Percentiles rank a stretch among this genome's conserved stretches.
Evolutionary conservation across 2,329 filamentous ascomycete genomes (phyloP).

Genomic region (Corniculantispora saksenae): DNA sequence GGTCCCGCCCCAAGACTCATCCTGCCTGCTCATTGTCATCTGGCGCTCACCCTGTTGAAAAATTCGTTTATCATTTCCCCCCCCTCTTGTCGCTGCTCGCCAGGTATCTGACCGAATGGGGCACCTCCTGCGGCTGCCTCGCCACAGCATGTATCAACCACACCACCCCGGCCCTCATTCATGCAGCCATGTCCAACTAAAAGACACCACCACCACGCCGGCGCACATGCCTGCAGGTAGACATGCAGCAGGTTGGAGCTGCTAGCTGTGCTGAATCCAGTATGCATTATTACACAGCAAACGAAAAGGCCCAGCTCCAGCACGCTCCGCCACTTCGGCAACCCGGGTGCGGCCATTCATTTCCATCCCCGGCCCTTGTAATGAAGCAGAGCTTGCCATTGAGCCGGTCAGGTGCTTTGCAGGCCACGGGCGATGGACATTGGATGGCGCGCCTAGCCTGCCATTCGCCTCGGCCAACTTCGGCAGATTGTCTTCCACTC

Average conservation of each 20-base stretch:
- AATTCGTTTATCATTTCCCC: neutral
- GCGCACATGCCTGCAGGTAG: neutral
- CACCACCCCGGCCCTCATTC: slow-evolving; percentile 1
- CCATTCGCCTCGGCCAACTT: too few relatives aligned
- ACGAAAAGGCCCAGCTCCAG: neutral
- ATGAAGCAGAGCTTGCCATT: neutral
- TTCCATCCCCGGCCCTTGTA: neutral
- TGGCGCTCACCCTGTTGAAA: neutral
- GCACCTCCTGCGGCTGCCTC: neutral
- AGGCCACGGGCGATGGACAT: neutral
- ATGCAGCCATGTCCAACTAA: slow-evolving; percentile 5
- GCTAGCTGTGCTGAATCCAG: too few relatives aligned
- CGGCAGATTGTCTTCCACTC: neutral
- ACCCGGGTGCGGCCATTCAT: neutral
- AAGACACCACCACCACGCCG: neutral
- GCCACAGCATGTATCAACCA: neutral
- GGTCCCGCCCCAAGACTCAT: neutral
- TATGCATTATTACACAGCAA: neutral
- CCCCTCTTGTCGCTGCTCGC: neutral
- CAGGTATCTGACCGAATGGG: neutral
- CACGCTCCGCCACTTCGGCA: neutral
- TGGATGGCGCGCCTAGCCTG: neutral
- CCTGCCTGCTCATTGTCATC: neutral
- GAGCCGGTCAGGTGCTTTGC: neutral
- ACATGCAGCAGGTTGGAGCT: slow-evolving; percentile 1